Evolutionary conservation across 2,329 filamentous ascomycete species (phyloP).

Genomic region (Fusarium chlamydosporum): DNA sequence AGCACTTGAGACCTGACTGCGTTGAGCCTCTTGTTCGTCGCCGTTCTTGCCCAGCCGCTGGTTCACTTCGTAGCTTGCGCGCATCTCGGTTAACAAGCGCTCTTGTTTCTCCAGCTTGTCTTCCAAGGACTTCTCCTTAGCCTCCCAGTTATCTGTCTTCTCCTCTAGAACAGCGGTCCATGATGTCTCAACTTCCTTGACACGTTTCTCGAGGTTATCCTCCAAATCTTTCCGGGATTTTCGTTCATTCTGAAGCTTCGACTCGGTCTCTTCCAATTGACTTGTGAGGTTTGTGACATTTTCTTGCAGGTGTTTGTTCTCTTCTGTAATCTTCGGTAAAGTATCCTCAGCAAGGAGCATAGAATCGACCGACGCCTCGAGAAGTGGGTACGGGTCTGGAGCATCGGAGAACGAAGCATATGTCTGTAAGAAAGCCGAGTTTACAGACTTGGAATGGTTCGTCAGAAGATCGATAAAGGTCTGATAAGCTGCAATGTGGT

Average conservation of each 20-base stretch:
- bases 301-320: slow-evolving; percentile 89
- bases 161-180: slow-evolving; percentile 93
- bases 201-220: slow-evolving; percentile 79
- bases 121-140: slow-evolving; percentile 90
- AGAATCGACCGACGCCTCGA: slow-evolving; percentile 96
- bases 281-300: slow-evolving; percentile 80
- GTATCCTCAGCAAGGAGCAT: slow-evolving; percentile 93
- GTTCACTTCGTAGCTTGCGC: slow-evolving; percentile 96
- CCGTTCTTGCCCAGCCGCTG: slow-evolving; percentile 85
- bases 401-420: slow-evolving; percentile 96
- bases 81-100: slow-evolving; percentile 90
- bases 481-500: slow-evolving; percentile 80
- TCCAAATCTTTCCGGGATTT: slow-evolving; percentile 81
- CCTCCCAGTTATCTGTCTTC: slow-evolving; percentile 96
- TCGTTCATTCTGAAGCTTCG: slow-evolving; percentile 83
- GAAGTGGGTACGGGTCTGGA: slow-evolving; percentile 93
- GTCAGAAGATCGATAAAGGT: slow-evolving; percentile 96
- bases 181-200: slow-evolving; percentile 90
- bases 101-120: slow-evolving; percentile 97
- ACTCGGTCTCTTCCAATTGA: slow-evolving; percentile 87
- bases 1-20: slow-evolving; percentile 81
- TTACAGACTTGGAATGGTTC: slow-evolving; percentile 94
- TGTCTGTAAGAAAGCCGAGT: slow-evolving; percentile 90
- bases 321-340: slow-evolving; percentile 86
- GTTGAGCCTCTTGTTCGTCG: slow-evolving; percentile 69